A percentile compares a stretch with the other conserved stretches of the same genome.
phyloP scores from a whole-genome alignment of 2,329 filamentous ascomycete species.

The Penicillium aurantiogriseum region DNA sequence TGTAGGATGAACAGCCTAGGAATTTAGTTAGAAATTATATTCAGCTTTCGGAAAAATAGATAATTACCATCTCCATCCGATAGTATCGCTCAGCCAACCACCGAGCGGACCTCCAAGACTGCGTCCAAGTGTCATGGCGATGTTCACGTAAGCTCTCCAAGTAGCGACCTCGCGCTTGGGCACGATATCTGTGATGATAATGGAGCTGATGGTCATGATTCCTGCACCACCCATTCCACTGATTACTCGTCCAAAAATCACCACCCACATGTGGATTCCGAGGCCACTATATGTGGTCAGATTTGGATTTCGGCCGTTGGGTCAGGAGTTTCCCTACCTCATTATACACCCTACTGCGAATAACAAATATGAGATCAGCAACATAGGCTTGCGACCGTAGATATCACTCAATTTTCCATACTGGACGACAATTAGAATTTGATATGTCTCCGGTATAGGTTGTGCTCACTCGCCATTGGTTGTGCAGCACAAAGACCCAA shows the following conservation, averaged over 20 bases:
- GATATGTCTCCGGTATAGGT: accelerated
- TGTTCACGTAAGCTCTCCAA: conserved; percentile 53
- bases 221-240: conserved; percentile 48
- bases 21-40: not conserved
- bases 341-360: conserved; percentile 50
- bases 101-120: conserved; percentile 57
- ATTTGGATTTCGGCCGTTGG: not conserved
- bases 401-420: conserved; percentile 59
- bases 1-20: conserved; percentile 32
- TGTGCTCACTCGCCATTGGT: conserved; percentile 46
- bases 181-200: conserved; percentile 52
- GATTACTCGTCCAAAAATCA: conserved; percentile 43
- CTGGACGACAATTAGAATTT: conserved; percentile 28
- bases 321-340: conserved; percentile 24
- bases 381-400: conserved; percentile 54
- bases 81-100: conserved; percentile 59
- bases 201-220: conserved; percentile 45
- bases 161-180: conserved; percentile 50
- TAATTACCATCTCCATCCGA: conserved; percentile 65
- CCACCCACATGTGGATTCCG: conserved; percentile 37
- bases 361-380: conserved; percentile 51
- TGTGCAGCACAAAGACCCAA: conserved; percentile 54
- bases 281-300: conserved; percentile 32
- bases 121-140: conserved; percentile 51
- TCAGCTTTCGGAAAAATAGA: accelerated